phyloP scores from a whole-genome alignment of 2,329 filamentous ascomycete genomes.

The Colletotrichum tropicale region DNA sequence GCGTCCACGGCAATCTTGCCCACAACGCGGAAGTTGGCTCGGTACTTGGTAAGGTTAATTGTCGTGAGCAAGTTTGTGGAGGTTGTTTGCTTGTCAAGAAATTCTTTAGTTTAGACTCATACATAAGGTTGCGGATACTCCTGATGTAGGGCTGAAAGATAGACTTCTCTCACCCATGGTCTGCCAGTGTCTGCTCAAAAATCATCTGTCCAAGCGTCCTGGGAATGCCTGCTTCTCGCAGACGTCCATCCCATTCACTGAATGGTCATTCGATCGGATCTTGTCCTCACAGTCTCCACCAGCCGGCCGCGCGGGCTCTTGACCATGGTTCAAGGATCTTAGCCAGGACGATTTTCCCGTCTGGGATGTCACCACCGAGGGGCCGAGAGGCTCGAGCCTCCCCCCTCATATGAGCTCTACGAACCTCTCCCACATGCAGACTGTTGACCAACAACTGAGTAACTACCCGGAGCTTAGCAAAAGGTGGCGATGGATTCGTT shows the following conservation, averaged over 20 bases:
- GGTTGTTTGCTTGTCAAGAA: neutral
- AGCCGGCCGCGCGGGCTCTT: neutral
- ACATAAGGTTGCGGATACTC: neutral
- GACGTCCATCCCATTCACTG: neutral
- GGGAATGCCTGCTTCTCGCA: neutral
- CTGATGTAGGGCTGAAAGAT: neutral
- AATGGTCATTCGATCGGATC: neutral
- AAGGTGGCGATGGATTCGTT: neutral
- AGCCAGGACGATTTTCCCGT: neutral
- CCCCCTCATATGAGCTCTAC: neutral
- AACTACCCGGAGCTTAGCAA: neutral
- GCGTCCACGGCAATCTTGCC: neutral
- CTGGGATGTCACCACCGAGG: neutral
- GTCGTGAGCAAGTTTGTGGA: neutral
- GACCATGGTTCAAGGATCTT: neutral
- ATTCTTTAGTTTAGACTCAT: neutral
- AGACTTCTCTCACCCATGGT: neutral
- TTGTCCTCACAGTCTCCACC: neutral
- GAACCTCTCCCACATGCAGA: neutral
- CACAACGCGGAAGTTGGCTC: neutral
- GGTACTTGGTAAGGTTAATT: neutral
- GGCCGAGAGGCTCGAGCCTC: neutral
- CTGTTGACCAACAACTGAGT: neutral
- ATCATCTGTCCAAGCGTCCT: neutral
- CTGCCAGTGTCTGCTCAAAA: neutral